Conservation (phyloP, 208 protist species). For the Acanthamoeba lenticulata region DNA sequence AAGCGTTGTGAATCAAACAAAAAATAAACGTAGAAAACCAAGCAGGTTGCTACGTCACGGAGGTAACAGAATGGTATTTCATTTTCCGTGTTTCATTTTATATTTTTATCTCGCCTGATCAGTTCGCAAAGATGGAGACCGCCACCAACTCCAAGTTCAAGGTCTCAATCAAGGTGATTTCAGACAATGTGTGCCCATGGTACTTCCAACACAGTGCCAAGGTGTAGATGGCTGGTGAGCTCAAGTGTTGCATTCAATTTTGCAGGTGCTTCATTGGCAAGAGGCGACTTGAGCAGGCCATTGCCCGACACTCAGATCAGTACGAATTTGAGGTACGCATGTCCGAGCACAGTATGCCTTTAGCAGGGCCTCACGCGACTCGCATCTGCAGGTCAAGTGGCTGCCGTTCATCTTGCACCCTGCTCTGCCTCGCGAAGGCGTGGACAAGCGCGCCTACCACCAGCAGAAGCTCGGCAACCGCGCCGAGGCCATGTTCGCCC, state of each 20-base stretch:
- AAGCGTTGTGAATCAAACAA: no score
- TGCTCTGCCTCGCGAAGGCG: background rate
- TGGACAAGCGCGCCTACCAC: background rate
- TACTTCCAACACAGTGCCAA: background rate
- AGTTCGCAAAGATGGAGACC: background rate
- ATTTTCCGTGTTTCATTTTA: background rate
- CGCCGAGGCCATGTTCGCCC: background rate
- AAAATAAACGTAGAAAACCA: no score
- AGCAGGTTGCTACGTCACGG: no score
- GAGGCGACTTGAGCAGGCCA: slow-evolving; percentile 19
- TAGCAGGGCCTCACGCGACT: background rate
- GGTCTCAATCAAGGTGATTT: slow-evolving; percentile 12
- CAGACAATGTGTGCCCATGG: background rate
- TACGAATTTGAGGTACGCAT: background rate
- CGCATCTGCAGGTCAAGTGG: background rate
- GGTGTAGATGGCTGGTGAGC: background rate
- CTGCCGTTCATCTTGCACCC: background rate
- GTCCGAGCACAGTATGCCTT: no score
- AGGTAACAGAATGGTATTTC: no score
- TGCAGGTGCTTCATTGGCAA: slow-evolving; percentile 42
- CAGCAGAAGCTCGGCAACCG: background rate
- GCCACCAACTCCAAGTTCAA: background rate
- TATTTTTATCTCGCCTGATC: background rate
- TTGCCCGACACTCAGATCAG: background rate
- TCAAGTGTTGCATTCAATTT: background rate